Evolutionary conservation across 139 green algal species (phyloP), one percentile per base, ranked within the genome.

Genomic region (Nannochloris sp.): DNA sequence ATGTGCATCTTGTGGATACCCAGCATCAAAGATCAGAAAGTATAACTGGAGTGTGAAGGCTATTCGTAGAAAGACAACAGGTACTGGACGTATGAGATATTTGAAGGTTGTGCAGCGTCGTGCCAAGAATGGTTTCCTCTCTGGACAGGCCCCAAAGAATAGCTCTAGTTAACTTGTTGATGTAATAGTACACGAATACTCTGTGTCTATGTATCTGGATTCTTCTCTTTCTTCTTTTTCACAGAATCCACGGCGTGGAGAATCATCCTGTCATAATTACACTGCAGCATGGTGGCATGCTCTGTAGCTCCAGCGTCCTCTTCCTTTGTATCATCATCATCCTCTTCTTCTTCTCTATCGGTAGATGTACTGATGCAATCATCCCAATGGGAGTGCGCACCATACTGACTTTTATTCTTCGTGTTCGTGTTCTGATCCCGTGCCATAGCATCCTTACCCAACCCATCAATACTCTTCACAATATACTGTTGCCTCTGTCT

Each of bases 21-120:
- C 94, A 30, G 82, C 88, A 61, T 83, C 90, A 11, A 81, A 82
- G 40, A 96, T 95, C 62, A 82, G 93, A 53, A 94, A 89, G 45
- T 99, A 92, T 81, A 89, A 98, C 78, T 99, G 93, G 93, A 86
- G 82, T 72, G 74, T 87, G 62, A 99, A 99, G 89, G 92, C 91
- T 25, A 97, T 97, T 53, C 62, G 92, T 46, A 79, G 94, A n/a
- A 97, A 94, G 84, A 99, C 94, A 58, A 98, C 93, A 55, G 94
- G 94, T 69, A 95, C 85, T 16, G 94, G 92, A 31, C 83, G 94
- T 59, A 97, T 98, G 91, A 70, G 80, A 14, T 83, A 98, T 85
- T 64, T 99, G 56, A 93, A 91, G 84, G 76, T 79, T 44, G 74
- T 99, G 64, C 83, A 88, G 28, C 75, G 88, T 49, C 84, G 90